Evolutionary conservation across 2,329 filamentous ascomycete species (phyloP), one percentile per base, ranked within the genome.

Genomic region (Coniochaeta hoffmannii): DNA sequence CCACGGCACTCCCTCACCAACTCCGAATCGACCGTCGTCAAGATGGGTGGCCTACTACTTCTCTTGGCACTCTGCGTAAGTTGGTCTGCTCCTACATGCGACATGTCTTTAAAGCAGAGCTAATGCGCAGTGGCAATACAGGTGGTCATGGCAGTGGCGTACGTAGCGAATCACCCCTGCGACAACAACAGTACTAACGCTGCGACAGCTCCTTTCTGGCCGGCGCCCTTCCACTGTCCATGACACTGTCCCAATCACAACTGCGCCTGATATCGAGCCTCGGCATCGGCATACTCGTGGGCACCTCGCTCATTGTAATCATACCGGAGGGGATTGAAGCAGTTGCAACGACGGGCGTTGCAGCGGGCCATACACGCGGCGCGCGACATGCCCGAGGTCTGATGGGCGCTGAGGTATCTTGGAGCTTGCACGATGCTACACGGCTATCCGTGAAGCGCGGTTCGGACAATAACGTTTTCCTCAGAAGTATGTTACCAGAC

Each of bases 271-370:
- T 97, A 68, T 95, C 93, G 22, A 92, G 91, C 56, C 83, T 97
- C 68, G 94, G 94, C 54, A 90, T 96, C 70, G 94, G 94, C 46
- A 88, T 99, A 53, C 78, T 99, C 9, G 92, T 99, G 15, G 94
- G 94, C 34, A 97, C 94, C 28, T 93, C 93, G 1, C 80, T 99
- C 61, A 93, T 97, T 61, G 91, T 99, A 31, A 97, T 99, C 66
- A 96, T 99, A 65, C 94, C 94, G 1, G 94, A 99, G 71, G 94
- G 94, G 35, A 87, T 97, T 57, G 92, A 97, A 68, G 93, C 94
- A 3, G 80, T 97, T 56, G 90, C 94, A 63, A 85, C 79, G 14
- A 74, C 79, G 2, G 70, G 73, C 2, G 68, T 74, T 56, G 62
- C 68, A n/a, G n/a, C n/a, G 7, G 60, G 69, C 10, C 72, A 76